Conservation (phyloP, 768 basidiomycete species). For the Trametopsis cervina region DNA sequence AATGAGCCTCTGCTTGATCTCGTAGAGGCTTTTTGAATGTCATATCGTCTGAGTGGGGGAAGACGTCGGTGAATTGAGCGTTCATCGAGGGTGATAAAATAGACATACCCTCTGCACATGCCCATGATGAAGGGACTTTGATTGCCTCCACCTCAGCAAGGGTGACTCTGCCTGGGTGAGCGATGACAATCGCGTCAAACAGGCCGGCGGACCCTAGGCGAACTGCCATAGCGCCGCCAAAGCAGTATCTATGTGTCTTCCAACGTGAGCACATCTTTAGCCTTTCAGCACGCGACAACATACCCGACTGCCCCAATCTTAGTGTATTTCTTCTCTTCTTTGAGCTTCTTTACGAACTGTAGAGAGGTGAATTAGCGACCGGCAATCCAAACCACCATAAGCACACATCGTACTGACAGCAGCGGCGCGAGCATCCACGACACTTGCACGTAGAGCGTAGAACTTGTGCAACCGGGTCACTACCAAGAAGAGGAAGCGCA, state of each 20-base stretch:
- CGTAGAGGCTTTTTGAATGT: conserved; percentile 21
- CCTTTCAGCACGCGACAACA: neutral
- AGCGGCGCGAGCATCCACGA: conserved; percentile 21
- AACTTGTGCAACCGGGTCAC: conserved; percentile 19
- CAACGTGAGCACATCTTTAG: neutral
- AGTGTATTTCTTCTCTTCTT: neutral
- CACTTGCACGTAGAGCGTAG: conserved; percentile 20
- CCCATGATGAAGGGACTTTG: neutral
- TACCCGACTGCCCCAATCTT: neutral
- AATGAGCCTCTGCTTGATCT: conserved; percentile 24
- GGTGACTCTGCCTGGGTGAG: neutral
- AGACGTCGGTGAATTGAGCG: too few relatives aligned
- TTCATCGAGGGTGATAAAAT: too few relatives aligned
- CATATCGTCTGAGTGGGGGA: conserved; percentile 25
- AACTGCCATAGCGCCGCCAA: neutral
- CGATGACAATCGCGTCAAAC: neutral
- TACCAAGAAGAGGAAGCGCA: conserved; percentile 15
- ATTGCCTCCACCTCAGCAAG: neutral
- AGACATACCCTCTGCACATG: neutral
- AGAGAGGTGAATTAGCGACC: neutral
- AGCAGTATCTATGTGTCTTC: neutral
- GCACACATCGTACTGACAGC: conserved; percentile 18
- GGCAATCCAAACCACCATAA: neutral
- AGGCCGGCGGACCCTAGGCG: neutral
- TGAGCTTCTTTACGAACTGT: neutral